phyloP scores from a whole-genome alignment of 768 basidiomycete genomes.

The Kwoniella pini region DNA sequence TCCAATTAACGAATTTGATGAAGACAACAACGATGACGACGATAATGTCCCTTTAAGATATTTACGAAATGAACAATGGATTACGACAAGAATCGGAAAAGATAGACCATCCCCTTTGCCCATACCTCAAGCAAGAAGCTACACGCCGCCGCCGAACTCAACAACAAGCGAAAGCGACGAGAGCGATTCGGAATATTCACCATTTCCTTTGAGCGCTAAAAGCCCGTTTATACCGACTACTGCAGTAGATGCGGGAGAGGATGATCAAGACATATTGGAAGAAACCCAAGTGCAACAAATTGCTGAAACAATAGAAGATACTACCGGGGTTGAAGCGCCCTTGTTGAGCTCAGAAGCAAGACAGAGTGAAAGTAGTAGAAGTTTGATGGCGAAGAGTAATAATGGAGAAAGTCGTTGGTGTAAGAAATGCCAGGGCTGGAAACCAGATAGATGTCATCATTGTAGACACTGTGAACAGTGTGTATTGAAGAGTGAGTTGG shows the following conservation, averaged over 20 bases:
- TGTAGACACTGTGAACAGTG: constrained; percentile 48
- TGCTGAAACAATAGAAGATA: neutral
- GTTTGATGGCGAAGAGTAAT: constrained; percentile 40
- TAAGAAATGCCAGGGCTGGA: constrained; percentile 48
- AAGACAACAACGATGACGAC: neutral
- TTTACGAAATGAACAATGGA: constrained; percentile 33
- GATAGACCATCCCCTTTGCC: constrained; percentile 40
- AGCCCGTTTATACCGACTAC: constrained; percentile 26
- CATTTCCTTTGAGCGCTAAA: constrained; percentile 26
- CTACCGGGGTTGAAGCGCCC: neutral
- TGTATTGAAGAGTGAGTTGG: constrained; percentile 43
- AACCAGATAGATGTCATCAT: constrained; percentile 54
- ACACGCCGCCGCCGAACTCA: neutral
- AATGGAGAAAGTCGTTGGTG: constrained; percentile 49
- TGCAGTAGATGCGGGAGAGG: constrained; percentile 18
- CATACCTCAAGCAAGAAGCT: neutral
- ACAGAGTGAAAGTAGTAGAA: constrained; percentile 1
- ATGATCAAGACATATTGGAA: constrained; percentile 9
- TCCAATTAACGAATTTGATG: neutral
- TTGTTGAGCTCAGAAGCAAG: neutral
- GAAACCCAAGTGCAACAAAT: neutral
- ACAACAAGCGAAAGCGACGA: neutral
- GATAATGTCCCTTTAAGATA: constrained; percentile 39
- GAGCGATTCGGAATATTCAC: constrained; percentile 20
- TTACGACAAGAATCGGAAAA: constrained; percentile 21